A percentile compares a stretch with the other conserved stretches of the same genome.
These are phyloP conservation scores for Xylaria nigripes DNA, from an alignment of 495 filamentous ascomycete species.

Conservation along the genomic window DNA sequence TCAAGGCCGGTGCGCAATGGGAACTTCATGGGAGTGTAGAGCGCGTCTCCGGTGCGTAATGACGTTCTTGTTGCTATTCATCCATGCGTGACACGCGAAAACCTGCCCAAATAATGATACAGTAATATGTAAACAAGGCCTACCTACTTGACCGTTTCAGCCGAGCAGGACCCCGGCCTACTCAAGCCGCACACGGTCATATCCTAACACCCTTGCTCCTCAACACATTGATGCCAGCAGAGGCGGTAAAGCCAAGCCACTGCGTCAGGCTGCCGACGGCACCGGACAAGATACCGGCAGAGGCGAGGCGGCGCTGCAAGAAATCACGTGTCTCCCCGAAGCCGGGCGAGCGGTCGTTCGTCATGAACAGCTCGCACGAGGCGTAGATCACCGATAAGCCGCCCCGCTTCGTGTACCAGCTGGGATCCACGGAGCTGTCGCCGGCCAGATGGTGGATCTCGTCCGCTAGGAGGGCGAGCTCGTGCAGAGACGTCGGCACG, in stretches of 20 bases:
- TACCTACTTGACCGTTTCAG: background rate
- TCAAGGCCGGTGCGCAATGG: too few relatives aligned
- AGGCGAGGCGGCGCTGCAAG: slow-evolving; percentile 65
- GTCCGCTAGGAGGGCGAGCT: slow-evolving; percentile 72
- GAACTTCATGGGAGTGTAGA: too few relatives aligned
- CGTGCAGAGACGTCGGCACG: slow-evolving; percentile 65
- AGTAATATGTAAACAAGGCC: background rate
- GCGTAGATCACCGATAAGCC: slow-evolving; percentile 74
- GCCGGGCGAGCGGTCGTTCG: slow-evolving; percentile 60
- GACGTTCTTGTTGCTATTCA: too few relatives aligned
- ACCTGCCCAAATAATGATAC: background rate
- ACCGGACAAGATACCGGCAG: slow-evolving; percentile 50
- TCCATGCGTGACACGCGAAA: too few relatives aligned
- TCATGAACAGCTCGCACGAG: slow-evolving; percentile 86
- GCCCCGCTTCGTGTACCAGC: slow-evolving; percentile 87
- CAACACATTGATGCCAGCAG: slow-evolving; percentile 53
- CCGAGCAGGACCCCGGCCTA: background rate
- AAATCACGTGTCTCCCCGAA: slow-evolving; percentile 72
- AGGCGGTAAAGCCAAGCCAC: slow-evolving; percentile 73
- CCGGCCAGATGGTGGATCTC: slow-evolving; percentile 83
- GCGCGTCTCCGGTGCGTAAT: too few relatives aligned
- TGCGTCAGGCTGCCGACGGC: slow-evolving; percentile 53
- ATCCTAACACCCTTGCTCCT: slow-evolving; percentile 56
- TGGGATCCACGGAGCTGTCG: slow-evolving; percentile 68
- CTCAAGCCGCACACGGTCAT: slow-evolving; percentile 19